Base-by-base conservation (phyloP, 768 basidiomycete species). In the Pleurotus djamor region DNA sequence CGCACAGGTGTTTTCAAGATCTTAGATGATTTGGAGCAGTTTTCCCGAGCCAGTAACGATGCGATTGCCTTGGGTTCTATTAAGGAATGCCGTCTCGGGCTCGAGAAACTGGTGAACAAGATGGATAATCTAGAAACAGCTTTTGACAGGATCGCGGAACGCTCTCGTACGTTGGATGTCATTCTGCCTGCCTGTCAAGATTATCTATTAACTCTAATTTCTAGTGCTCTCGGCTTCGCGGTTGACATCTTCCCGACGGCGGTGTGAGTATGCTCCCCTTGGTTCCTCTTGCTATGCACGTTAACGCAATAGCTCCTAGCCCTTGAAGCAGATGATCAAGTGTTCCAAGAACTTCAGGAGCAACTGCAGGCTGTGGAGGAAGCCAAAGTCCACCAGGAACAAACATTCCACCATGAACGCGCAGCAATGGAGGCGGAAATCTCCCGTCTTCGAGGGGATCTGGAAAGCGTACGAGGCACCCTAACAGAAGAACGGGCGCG, bases 61-160 rank as follows among this genome's bases (percentile, higher is more conserved):
- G 60, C 71, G 2, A 74, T 74, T 33, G 77, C 84, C 10, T 68
- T 85, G 5, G 72, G 65, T 37, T 86, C 92, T 41, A 76, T 94
- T 2, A 74, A 75, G 28, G 87, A 89, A 66, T 84, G 87, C 34
- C 84, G 85, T 34, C 61, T 66, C 4, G 76, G 82, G 2, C 73
- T 97, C 36, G 86, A 90, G 61, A 91, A 84, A 69, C 78, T 92
- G 4, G 76, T 94, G 45, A 73, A 71, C 34, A 88, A 86, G 71
- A 91, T 97, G 86, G 92, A 96, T 60, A 80, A 77, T 28, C 76
- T 96, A 10, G 89, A 92, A 69, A 70, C 83, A 0, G 88, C 89
- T 1, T 95, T 97, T 66, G 94, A 96, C 65, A 83, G 86, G 62
- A 88, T 96, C 65, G 89, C 91, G 3, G 92, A 95, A 68, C 84